Evolutionary conservation across 2,329 filamentous ascomycete genomes (phyloP), one percentile per base, ranked within the genome.

Genomic region (Colletotrichum sp.): DNA sequence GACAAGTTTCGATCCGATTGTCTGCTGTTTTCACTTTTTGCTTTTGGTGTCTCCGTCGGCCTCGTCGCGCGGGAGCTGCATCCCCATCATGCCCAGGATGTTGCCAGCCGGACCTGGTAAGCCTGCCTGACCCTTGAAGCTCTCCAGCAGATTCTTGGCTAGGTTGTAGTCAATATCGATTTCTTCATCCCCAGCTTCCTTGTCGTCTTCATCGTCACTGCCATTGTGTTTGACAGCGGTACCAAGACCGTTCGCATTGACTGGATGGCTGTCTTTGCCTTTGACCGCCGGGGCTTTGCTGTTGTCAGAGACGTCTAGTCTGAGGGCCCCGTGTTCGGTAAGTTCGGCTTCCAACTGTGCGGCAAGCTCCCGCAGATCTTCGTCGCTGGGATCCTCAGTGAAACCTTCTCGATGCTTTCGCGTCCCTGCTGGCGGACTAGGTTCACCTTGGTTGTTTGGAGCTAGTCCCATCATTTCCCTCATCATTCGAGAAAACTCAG

Each of bases 71-170:
- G 96, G 96, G 75, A 98, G 87, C 55, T 91, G 90, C 78, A 98
- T 88, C 1, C 96, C 96, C 93, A 99, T 94, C 86, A 98, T 90
- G 8, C 93, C 93, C 81, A 99, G 89, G 76, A 99, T 87, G 82
- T 98, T 99, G 1, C 96, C 93, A 3, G 95, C 94, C 1, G 97
- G 97, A 0, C 97, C 97, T 36, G 95, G 89, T 88, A 94, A 91
- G 15, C 97, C 97, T 21, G 89, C 95, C 83, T 99, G 96, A 18
- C 95, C 93, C 82, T 98, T 98, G 85, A 99, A 96, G 80, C 95
- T 96, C 83, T 98, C 95, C 2, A 99, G 88, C 71, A 99, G 88
- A 81, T 99, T 99, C 83, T 94, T 95, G 21, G 95, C 96, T 28
- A 99, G 88, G 77, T 97, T 96, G 79, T 96, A 94, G 82, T 99